Evolutionary conservation across 768 basidiomycete species (phyloP).

Genomic region (Mycena venus): DNA sequence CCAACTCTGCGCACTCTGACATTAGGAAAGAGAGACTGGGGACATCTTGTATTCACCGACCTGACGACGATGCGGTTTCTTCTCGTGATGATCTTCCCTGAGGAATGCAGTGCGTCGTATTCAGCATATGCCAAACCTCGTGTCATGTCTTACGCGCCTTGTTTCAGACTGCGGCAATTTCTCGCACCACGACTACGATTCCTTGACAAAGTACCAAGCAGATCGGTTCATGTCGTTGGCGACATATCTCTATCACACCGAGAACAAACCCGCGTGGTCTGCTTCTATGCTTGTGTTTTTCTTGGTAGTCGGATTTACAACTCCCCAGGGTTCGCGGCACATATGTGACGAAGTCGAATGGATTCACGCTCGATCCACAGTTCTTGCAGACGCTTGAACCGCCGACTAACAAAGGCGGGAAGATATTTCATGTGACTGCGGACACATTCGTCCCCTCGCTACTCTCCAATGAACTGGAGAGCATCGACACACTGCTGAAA

Average conservation of each 20-base stretch:
- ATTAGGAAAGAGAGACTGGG: slow-evolving; percentile 46
- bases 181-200: slow-evolving; percentile 47
- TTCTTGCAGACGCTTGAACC: slow-evolving; percentile 25
- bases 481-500: slow-evolving; percentile 42
- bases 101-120: slow-evolving; percentile 37
- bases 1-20: background rate
- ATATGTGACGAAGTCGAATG: slow-evolving; percentile 37
- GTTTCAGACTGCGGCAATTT: slow-evolving; percentile 43
- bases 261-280: slow-evolving; percentile 28
- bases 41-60: slow-evolving; percentile 47
- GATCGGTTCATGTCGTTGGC: slow-evolving; percentile 47
- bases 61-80: slow-evolving; percentile 41
- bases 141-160: background rate
- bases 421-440: slow-evolving; percentile 38
- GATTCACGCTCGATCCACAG: slow-evolving; percentile 22
- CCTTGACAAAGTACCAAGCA: slow-evolving; percentile 47
- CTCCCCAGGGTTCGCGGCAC: slow-evolving; percentile 37
- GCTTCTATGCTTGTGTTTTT: background rate
- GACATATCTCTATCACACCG: slow-evolving; percentile 41
- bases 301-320: background rate
- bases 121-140: background rate
- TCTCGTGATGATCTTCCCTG: slow-evolving; percentile 45
- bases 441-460: slow-evolving; percentile 43
- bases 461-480: slow-evolving; percentile 40
- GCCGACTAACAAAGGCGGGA: background rate